A percentile compares a stretch with the other conserved stretches of the same genome.
Evolutionary conservation across 345 rosid species (phyloP).

Genomic region (Linum lewisii): DNA sequence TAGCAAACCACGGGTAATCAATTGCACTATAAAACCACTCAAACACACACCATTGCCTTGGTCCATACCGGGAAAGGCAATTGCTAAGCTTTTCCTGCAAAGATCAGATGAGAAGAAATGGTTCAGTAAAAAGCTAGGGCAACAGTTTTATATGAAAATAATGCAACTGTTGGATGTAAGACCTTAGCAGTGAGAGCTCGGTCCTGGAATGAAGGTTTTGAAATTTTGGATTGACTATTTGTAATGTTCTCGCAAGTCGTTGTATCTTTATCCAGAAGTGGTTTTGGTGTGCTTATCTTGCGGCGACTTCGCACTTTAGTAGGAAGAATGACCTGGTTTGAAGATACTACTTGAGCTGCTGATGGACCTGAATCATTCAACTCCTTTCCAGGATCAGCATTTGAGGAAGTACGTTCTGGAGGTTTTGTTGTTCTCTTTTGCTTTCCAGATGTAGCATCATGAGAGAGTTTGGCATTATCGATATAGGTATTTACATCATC

Average conservation of each 20-base stretch:
- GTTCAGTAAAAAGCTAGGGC: conserved; percentile 13
- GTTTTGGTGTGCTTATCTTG: conserved; percentile 40
- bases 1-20: conserved; percentile 97
- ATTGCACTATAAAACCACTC: conserved; percentile 97
- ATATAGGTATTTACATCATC: conserved; percentile 28
- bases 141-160: conserved; percentile 9
- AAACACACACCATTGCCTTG: conserved; percentile 81
- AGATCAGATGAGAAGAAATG: conserved; percentile 14
- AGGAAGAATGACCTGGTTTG: conserved; percentile 42
- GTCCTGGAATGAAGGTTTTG: conserved; percentile 23
- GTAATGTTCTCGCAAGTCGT: conserved; percentile 25
- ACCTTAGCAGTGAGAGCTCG: conserved; percentile 33
- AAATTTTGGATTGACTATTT: conserved; percentile 26
- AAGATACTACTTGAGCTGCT: conserved; percentile 18
- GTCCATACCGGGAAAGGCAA: conserved; percentile 50
- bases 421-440: conserved; percentile 42
- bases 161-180: conserved; percentile 8
- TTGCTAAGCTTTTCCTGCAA: conserved; percentile 34
- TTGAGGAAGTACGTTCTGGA: conserved; percentile 36
- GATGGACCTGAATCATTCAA: conserved; percentile 37
- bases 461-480: conserved; percentile 38
- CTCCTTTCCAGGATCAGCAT: conserved; percentile 37
- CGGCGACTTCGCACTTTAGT: conserved; percentile 68
- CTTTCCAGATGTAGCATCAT: conserved; percentile 30
- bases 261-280: conserved; percentile 24